Percentiles rank a stretch among this genome's conserved stretches.
phyloP scores from a whole-genome alignment of 148 eudicot species.

The Hydrangea macrophylla region DNA sequence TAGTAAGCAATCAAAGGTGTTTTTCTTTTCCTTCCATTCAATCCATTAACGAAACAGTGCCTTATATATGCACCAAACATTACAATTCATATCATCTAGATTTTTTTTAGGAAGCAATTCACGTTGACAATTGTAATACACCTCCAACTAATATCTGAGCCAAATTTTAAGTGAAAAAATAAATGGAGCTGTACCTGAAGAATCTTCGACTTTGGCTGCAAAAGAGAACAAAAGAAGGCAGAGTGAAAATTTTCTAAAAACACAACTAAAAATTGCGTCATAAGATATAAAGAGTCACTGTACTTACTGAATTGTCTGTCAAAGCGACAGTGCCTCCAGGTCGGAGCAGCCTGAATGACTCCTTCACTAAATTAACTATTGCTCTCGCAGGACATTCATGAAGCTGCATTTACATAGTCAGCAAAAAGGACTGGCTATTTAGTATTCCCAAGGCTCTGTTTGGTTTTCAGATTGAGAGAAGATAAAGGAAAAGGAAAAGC shows the following conservation, averaged over 20 bases:
- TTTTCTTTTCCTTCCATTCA: no score
- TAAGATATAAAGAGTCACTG: not conserved
- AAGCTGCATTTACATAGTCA: conserved; percentile 41
- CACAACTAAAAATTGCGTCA: not conserved
- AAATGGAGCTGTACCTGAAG: conserved; percentile 64
- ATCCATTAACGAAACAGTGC: no score
- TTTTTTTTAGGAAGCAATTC: no score
- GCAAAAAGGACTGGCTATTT: no score
- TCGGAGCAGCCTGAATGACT: conserved; percentile 83
- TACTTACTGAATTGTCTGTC: conserved; percentile 81
- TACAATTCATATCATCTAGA: no score
- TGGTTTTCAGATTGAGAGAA: no score
- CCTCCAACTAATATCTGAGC: no score
- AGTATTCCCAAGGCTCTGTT: no score
- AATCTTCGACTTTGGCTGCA: conserved; percentile 94
- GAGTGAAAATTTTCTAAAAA: not conserved
- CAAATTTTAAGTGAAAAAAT: not conserved
- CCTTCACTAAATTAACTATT: conserved; percentile 69
- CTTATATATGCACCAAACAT: no score
- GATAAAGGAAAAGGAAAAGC: no score
- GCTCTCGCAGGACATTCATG: conserved; percentile 93
- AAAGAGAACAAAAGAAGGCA: conserved; percentile 11
- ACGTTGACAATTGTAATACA: no score
- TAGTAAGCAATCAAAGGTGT: no score
- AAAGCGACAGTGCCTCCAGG: conserved; percentile 92